These are phyloP conservation scores for Wickerhamiella brachini DNA, from an alignment of 805 yeast species.

Conservation along the genomic window DNA sequence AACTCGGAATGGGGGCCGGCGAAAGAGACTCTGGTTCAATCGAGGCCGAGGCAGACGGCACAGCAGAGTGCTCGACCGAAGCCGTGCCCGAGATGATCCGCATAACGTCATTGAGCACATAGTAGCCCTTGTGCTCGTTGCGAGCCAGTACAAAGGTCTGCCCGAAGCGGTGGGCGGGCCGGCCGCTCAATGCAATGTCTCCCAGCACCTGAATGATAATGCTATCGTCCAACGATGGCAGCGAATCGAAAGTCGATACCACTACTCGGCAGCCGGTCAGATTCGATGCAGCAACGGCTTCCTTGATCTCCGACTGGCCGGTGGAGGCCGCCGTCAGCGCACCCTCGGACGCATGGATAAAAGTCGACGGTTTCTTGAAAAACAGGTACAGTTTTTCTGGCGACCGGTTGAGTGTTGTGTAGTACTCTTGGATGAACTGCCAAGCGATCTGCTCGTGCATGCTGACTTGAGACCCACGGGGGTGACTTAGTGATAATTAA, in stretches of 20 bases:
- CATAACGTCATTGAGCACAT: conserved; percentile 27
- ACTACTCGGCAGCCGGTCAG: conserved; percentile 25
- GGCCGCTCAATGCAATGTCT: conserved; percentile 25
- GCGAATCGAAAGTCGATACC: conserved; percentile 26
- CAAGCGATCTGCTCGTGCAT: conserved; percentile 22
- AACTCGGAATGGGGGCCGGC: neutral
- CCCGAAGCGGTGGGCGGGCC: conserved; percentile 23
- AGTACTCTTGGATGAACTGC: conserved; percentile 29
- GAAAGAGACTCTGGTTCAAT: neutral
- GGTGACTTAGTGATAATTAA: neutral
- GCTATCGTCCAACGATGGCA: conserved; percentile 23
- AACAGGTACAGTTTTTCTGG: conserved; percentile 24
- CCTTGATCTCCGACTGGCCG: conserved; percentile 24
- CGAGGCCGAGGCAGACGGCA: neutral
- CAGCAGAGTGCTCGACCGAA: neutral
- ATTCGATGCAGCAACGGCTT: conserved; percentile 20
- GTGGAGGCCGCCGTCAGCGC: conserved; percentile 16
- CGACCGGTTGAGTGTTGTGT: conserved; percentile 23
- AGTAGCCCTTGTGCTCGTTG: conserved; percentile 21
- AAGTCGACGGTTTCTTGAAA: conserved; percentile 24
- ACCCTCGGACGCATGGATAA: conserved; percentile 28
- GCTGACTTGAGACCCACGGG: neutral
- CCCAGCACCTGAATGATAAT: conserved; percentile 29
- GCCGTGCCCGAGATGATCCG: conserved; percentile 17
- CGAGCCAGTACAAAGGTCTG: conserved; percentile 27